These are phyloP conservation scores for Coemansia sp. DNA, from an alignment of 192 early-diverging fungal species.

Conservation along the genomic window DNA sequence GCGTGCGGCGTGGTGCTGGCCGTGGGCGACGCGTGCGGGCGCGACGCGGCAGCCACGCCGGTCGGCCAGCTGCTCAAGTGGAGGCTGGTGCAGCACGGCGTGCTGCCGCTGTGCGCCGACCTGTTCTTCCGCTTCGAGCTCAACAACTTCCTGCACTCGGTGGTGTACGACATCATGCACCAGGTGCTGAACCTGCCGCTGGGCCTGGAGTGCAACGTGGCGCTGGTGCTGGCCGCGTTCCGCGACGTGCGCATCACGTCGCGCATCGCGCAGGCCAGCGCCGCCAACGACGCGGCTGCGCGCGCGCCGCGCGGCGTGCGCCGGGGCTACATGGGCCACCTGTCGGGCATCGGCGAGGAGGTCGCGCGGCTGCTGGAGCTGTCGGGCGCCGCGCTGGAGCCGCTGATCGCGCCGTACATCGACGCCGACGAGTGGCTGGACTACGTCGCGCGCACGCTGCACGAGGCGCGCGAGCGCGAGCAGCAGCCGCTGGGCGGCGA, in stretches of 20 bases:
- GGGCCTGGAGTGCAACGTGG: slow-evolving; percentile 57
- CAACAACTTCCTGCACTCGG: slow-evolving; percentile 99
- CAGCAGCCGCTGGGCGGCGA: slow-evolving; percentile 52
- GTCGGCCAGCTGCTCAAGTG: slow-evolving; percentile 73
- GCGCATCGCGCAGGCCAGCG: slow-evolving; percentile 80
- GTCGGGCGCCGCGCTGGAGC: slow-evolving; percentile 39
- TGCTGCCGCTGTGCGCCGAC: slow-evolving; percentile 64
- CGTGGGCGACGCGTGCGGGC: slow-evolving; percentile 7
- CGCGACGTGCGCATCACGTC: slow-evolving; percentile 81
- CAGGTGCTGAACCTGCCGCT: slow-evolving; percentile 94
- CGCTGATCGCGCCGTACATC: slow-evolving; percentile 42
- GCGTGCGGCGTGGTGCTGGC: not conserved
- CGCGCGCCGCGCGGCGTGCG: slow-evolving; percentile 83
- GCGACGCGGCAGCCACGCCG: slow-evolving; percentile 32
- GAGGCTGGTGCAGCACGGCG: slow-evolving; percentile 61
- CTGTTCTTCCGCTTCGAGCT: slow-evolving; percentile 93
- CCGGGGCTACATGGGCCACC: slow-evolving; percentile 97
- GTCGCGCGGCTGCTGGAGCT: slow-evolving; percentile 85
- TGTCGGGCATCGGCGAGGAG: slow-evolving; percentile 96
- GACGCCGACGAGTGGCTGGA: slow-evolving; percentile 52
- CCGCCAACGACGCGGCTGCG: slow-evolving; percentile 73
- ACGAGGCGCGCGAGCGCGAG: slow-evolving; percentile 42
- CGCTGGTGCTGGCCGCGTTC: slow-evolving; percentile 66
- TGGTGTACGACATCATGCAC: slow-evolving; percentile 98
- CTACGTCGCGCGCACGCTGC: slow-evolving; percentile 39